Evolutionary conservation across 257 asterid genomes (phyloP).

Genomic region (Coffea eugenioides): DNA sequence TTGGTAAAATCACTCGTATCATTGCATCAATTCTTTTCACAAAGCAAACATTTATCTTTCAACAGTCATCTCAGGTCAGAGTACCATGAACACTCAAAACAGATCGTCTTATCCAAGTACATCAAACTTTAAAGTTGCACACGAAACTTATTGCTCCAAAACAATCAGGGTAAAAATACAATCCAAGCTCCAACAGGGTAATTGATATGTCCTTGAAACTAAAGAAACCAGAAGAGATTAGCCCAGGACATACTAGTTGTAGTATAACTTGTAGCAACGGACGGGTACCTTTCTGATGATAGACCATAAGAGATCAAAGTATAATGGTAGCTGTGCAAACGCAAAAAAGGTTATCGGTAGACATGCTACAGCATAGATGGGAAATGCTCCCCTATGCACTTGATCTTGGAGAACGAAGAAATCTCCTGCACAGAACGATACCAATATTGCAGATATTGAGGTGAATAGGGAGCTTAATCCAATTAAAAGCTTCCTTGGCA

Average conservation of each 20-base stretch:
- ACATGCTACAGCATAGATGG: conserved; percentile 42
- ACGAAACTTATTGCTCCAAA: background rate
- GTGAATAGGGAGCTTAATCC: conserved; percentile 50
- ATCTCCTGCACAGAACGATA: conserved; percentile 62
- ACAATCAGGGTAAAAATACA: background rate
- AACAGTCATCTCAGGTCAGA: background rate
- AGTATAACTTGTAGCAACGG: conserved; percentile 37
- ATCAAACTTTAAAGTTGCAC: background rate
- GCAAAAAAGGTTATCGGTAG: conserved; percentile 47
- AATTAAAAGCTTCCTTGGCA: conserved; percentile 50
- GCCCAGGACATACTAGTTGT: background rate
- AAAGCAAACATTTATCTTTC: background rate
- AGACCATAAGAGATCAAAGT: conserved; percentile 55
- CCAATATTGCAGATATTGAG: conserved; percentile 52
- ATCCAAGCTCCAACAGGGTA: background rate
- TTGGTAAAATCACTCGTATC: background rate
- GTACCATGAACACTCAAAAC: background rate
- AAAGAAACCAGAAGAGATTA: background rate
- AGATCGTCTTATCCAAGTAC: background rate
- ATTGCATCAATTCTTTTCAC: background rate
- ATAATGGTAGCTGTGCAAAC: conserved; percentile 46
- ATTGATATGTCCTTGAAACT: background rate
- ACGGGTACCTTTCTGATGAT: conserved; percentile 32
- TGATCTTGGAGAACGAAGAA: conserved; percentile 40
- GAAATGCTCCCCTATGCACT: conserved; percentile 29